Base-by-base conservation (phyloP, 768 basidiomycete species). In the Coprinopsis cinerea region DNA sequence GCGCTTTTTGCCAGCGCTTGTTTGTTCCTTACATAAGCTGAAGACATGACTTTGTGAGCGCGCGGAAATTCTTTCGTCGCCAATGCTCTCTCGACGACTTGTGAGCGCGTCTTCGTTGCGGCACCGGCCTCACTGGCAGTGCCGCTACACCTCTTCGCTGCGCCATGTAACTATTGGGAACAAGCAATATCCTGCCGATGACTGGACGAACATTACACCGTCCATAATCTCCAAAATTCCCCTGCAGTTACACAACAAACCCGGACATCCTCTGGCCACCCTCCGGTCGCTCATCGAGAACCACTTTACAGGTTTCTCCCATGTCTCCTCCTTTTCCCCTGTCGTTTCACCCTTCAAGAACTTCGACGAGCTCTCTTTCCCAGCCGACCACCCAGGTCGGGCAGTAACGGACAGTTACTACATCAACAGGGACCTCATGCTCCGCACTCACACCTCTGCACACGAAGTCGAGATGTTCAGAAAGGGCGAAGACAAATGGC, bases 401-500 rank as follows among this genome's bases (percentile, higher is more conserved):
- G 76, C 87, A 20, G 73, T 82, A 39, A 90, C 89, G 36, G 96
- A 99, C 71, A 90, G 87, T 61, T 99, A 99, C 74, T 99, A 99
- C 68, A 74, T 96, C 62, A 98, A 98, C 71, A 78, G 76, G 59
- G 72, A 82, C 58, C 73, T 85, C 61, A 92, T 99, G 91, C 81
- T 99, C 30, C 85, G 96, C 35, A 98, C 96, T 0, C 96, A 99
- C 64, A 97, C 96, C 1, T 92, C 89, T n/a, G 92, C 96, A 3
- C 96, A 99, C 64, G 95, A 99, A 70, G 88, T 98, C 26, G 93
- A 96, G 52, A 83, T 83, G 5, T 98, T 96, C 65, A 67, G 77
- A 26, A 69, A 72, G 37, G 90, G 90, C 4, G 73, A 85, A 55
- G 82, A 85, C 18, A 77, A 77, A 47, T 99, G 94, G 90, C 74